A percentile compares a stretch with the other conserved stretches of the same genome.
phyloP scores from a whole-genome alignment of 2,329 filamentous ascomycete species.

The Nemania sp. region DNA sequence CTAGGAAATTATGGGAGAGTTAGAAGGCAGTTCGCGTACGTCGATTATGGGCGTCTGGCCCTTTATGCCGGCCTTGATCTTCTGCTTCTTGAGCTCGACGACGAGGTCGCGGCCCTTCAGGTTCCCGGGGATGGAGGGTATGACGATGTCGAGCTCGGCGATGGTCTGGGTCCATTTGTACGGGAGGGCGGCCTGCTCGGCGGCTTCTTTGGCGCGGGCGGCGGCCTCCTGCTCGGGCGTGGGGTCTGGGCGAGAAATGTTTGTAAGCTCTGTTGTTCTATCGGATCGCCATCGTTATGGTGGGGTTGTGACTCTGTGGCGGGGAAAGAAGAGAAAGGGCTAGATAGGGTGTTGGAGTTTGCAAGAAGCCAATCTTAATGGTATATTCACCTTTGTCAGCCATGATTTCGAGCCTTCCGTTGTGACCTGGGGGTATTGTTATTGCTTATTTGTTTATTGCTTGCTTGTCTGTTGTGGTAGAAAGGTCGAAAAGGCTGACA shows the following conservation, averaged over 20 bases:
- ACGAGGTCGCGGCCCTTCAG: conserved; percentile 83
- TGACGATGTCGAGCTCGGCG: conserved; percentile 78
- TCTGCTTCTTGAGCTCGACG: conserved; percentile 79
- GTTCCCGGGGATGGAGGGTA: conserved; percentile 74
- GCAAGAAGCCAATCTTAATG: not conserved
- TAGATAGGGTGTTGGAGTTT: not conserved
- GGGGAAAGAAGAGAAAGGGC: too few species aligned
- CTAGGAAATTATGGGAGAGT: too few species aligned
- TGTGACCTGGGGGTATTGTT: not conserved
- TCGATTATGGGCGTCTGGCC: conserved; percentile 84
- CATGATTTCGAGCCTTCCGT: conserved; percentile 23
- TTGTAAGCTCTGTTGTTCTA: conserved; percentile 10
- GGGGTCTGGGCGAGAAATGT: conserved; percentile 48
- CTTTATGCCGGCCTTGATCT: conserved; percentile 80
- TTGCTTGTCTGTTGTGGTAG: conserved; percentile 6
- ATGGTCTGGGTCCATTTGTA: conserved; percentile 99
- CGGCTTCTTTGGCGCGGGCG: conserved; percentile 71
- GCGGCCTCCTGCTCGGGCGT: conserved; percentile 62
- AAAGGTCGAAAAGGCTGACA: conserved; percentile 31
- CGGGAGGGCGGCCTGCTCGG: conserved; percentile 87
- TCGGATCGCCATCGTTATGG: not conserved
- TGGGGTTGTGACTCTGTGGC: conserved; percentile 9
- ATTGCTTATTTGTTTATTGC: not conserved
- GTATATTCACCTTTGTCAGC: conserved; percentile 29
- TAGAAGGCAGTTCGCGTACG: too few species aligned